Percentiles rank a stretch among this genome's conserved stretches.
These are phyloP conservation scores for Tricladium varicosporioides DNA, from an alignment of 2,329 filamentous ascomycete genomes.

Conservation along the genomic window DNA sequence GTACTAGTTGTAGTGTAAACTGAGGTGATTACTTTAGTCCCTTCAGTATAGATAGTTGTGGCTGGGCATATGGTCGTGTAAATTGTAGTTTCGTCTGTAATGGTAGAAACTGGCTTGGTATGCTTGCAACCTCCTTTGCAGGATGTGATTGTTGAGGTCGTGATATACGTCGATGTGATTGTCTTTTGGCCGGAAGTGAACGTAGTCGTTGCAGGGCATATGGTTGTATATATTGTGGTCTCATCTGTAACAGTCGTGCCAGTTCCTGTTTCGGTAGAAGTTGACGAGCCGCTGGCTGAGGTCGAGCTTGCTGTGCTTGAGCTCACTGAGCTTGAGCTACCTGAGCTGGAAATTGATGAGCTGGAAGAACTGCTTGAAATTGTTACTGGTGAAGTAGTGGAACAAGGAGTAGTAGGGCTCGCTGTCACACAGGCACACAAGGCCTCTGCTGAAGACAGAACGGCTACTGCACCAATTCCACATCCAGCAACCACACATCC, in stretches of 20 bases:
- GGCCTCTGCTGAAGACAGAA: constrained; percentile 22
- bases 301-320: background rate
- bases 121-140: background rate
- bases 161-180: background rate
- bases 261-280: background rate
- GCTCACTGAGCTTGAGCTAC: background rate
- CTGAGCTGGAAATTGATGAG: background rate
- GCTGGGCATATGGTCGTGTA: background rate
- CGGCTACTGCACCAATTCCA: constrained; percentile 19
- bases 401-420: constrained; percentile 24
- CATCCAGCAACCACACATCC: constrained; percentile 28
- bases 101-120: background rate
- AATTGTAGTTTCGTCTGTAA: background rate
- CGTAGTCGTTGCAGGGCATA: background rate
- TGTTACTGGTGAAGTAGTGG: background rate
- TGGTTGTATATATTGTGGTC: background rate
- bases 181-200: background rate
- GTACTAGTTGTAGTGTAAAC: background rate
- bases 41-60: background rate
- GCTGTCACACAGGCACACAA: constrained; percentile 29
- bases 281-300: background rate
- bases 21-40: background rate
- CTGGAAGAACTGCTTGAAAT: background rate
- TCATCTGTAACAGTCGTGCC: background rate
- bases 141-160: background rate